Base-by-base conservation (phyloP, 2,329 filamentous ascomycete species). In the Cercospora sesami region DNA sequence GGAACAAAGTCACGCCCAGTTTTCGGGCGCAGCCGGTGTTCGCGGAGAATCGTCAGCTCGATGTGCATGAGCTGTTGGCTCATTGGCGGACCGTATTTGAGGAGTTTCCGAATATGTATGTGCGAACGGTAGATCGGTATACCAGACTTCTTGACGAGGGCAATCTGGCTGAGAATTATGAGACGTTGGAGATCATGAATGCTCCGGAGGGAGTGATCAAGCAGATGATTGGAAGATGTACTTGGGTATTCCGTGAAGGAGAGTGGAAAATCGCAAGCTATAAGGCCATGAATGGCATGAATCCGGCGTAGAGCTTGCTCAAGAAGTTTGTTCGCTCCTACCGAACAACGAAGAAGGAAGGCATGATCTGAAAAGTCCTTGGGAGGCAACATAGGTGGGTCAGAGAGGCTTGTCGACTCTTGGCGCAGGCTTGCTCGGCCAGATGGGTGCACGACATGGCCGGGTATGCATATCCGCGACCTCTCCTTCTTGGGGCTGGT, bases 231-330 rank as follows among this genome's bases (percentile, higher is more conserved):
- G 53, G 53, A 5, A 57, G 53, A 7, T 57, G 53, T 30, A 57
- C 53, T 10, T 57, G 53, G 53, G 23, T 57, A 4, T 31, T 57
- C 7, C 4, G 1, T 10, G 53, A 57, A 9, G 53, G 53, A 5
- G 23, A 57, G 14, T 57, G 53, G 53, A 57, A 14, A 7, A 57
- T 57, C 3, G 28, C 53, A 14, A 57, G 53, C 14, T 57, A 57
- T n/a, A 57, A 57, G 28, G 23, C 53, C 28, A 57, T 57, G 53
- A 23, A 57, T 28, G 53, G 53, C n/a, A 57, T 57, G 53, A 57
- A 57, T 30, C 26, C 53, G 28, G 53, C 53, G 14, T 48, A 48
- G 42, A 48, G 23, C 18, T 10, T 10, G 18, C 18, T 21, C 8
- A 21, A 4, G 5, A 5, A 2, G 42, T 21, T 5, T 5, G 42